Conservation (phyloP, 345 rosid genomes). For the Populus ilicifolia region DNA sequence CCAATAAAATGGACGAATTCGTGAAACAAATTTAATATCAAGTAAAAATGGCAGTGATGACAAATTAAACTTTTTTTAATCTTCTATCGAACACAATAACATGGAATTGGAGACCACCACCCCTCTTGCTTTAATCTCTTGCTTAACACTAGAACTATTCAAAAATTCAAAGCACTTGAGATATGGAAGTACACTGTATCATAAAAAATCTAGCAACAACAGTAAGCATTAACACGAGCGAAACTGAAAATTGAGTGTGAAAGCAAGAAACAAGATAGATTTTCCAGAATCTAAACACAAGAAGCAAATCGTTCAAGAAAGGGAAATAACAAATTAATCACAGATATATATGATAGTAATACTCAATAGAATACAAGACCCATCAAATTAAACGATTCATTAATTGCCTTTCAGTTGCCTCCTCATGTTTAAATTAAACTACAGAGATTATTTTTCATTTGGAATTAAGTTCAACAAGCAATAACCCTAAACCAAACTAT, state of each 20-base stretch:
- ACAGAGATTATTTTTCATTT: background rate
- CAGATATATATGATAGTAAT: background rate
- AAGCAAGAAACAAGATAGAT: background rate
- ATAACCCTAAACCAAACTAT: background rate
- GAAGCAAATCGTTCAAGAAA: background rate
- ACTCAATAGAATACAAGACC: background rate
- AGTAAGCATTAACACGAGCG: background rate
- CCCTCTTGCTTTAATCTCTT: no score
- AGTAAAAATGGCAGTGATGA: background rate
- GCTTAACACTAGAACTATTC: no score
- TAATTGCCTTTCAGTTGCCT: background rate
- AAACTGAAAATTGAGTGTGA: background rate
- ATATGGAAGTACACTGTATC: background rate
- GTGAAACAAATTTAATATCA: background rate
- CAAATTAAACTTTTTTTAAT: background rate
- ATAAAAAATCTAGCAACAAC: background rate
- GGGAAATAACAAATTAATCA: background rate
- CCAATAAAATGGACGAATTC: background rate
- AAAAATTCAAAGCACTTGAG: background rate
- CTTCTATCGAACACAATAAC: background rate
- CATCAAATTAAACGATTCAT: background rate
- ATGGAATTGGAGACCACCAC: background rate
- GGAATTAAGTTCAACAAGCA: background rate
- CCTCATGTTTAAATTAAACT: background rate
- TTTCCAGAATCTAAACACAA: background rate